Evolutionary conservation across 2,329 filamentous ascomycete genomes (phyloP), one percentile per base, ranked within the genome.

Genomic region (Beauveria asiatica): DNA sequence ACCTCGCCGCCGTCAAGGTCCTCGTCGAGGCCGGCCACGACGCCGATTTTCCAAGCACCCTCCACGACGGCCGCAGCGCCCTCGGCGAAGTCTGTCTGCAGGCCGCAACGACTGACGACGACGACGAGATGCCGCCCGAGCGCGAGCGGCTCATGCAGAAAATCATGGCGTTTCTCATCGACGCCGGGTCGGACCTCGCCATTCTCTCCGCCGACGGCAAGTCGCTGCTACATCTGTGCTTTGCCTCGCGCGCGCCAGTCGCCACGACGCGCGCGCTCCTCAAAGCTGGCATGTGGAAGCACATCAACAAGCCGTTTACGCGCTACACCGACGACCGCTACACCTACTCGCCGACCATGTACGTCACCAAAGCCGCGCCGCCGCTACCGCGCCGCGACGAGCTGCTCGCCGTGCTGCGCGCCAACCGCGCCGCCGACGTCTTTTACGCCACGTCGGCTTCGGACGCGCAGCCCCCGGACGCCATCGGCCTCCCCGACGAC

Each of bases 271-370:
- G 79, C 46, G 78, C 81, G 0, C 76, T 88, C 1, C 74, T 89
- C 8, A 84, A 85, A 65, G 82, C 81, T 0, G 83, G 81, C 48
- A 78, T 87, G 72, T 88, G 85, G 84, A 84, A 84, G 67, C 73
- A 81, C 37, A 73, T 88, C 66, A 88, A 88, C 71, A 79, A 83
- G 62, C 74, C 80, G 0, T 83, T 78, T 66, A 84, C 85, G 64
- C 73, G 78, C 62, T 84, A 78, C 70, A 80, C 71, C 1, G 74
- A 80, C 46, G 78, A 79, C 25, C 76, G 74, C 5, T 78, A 78
- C 64, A 83, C 80, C 1, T 88, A 86, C 70, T 88, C 85, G 0
- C 81, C 85, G 0, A 83, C 85, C 3, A 85, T 84, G 73, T 88
- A 88, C 67, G 76, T 85, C 21, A 66, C 70, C 41, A 79, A 78